Conservation (phyloP, 345 rosid genomes). For the Hypericum androsaemum region DNA sequence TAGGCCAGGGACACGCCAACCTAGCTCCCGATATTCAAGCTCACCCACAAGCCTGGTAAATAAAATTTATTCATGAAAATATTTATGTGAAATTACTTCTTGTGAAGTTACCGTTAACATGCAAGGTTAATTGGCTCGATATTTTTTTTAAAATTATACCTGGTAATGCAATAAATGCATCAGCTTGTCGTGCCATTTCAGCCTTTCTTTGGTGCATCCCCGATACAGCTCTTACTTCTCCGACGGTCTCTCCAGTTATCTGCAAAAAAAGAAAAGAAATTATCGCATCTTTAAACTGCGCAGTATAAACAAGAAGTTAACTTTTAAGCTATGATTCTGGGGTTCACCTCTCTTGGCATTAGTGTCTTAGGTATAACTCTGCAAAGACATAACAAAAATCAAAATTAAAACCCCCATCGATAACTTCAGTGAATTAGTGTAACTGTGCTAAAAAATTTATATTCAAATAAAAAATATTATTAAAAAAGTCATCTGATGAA, state of each 20-base stretch:
- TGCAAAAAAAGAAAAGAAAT: slow-evolving; percentile 14
- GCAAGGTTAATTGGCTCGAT: too few species aligned
- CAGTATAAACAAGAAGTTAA: not conserved
- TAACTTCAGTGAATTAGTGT: too few species aligned
- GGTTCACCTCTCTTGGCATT: slow-evolving; percentile 25
- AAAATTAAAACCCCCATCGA: not conserved
- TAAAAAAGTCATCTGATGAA: too few species aligned
- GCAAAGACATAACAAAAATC: not conserved
- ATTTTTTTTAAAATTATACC: slow-evolving; percentile 27
- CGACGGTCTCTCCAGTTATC: slow-evolving; percentile 78
- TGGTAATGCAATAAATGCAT: slow-evolving; percentile 91
- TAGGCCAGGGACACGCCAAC: too few species aligned
- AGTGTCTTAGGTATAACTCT: slow-evolving; percentile 28
- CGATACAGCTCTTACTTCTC: slow-evolving; percentile 85
- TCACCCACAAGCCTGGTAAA: too few species aligned
- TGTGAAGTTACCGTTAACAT: too few species aligned
- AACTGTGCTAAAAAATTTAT: too few species aligned
- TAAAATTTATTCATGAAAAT: too few species aligned
- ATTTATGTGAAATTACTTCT: too few species aligned
- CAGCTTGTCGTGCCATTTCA: slow-evolving; percentile 91
- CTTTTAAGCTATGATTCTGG: not conserved
- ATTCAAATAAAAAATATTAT: not conserved
- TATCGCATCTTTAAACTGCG: too few species aligned
- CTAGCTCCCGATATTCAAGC: too few species aligned
- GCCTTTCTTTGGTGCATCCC: slow-evolving; percentile 96